Base-by-base conservation (phyloP, 164 flowering plant species). In the Macadamia tetraphylla region DNA sequence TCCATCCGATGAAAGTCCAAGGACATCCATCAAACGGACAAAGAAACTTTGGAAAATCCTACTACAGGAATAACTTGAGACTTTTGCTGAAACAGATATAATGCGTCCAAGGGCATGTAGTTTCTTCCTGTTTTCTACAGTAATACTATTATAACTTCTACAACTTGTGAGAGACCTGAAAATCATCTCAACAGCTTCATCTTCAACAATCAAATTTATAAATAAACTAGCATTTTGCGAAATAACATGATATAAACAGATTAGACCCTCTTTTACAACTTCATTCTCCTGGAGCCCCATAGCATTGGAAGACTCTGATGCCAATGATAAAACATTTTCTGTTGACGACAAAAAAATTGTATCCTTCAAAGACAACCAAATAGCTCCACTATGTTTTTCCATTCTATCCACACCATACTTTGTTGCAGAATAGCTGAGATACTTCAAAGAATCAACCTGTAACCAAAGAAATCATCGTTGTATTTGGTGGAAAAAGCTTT, bases 401-500 rank as follows among this genome's bases (percentile, higher is more conserved):
- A 87, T 84, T 77, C 90, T 82, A 15, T 80, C 88, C 35, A 80
- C 78, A 60, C 97, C 97, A 82, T 87, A 94, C 60, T 79, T 85
- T 67, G 71, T 46, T 12, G 74, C 65, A 75, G 94, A 91, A 73
- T 67, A 14, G 73, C 83, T 83, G 9, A 94, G 85, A 80, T 84
- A 94, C 80, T 77, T 91, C 69, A 94, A 77, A 43, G 98, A 90
- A 76, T 94, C 97, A 74, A 91, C 81, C 98, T 94, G 85, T 52
- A 56, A 63, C 60, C 60, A 78, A 60, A n/a, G 10, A 67, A 30
- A 60, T 29, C 10, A 76, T 14, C 35, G 31, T 23, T 49, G 43
- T 56, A 53, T 8, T 32, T 32, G 40, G 7, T n/a, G 11, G 18
- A 32, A 23, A 18, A 44, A 14, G 53, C 23, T 18, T 18, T 29